Evolutionary conservation across 129 eudicot species (phyloP), one percentile per base, ranked within the genome.

Genomic region (Cynara cardunculus): DNA sequence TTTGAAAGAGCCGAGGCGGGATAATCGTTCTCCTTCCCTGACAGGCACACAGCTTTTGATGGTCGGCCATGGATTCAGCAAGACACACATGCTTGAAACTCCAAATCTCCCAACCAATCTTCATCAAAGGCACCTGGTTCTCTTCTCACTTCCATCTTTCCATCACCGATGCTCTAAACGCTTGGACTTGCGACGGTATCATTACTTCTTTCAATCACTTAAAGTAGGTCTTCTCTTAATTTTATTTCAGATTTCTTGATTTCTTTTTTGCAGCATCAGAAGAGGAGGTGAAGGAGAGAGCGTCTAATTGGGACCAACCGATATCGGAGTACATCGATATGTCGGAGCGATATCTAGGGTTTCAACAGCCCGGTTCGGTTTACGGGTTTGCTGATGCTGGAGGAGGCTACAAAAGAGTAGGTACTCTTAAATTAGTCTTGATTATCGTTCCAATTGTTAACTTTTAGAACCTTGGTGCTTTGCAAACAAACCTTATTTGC

Each of bases 111-210:
- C 68, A 28, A 16, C 84, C 91, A 82, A 59, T 94, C 11, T 94
- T 92, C 85, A 91, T 94, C 62, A 90, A 91, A 83, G 97, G 89
- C 75, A 91, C 96, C 13, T 94, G 97, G 97, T 81, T 75, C 79
- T 81, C 85, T 41, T 75, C 93, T 25, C 97, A 81, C 78, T 94
- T 94, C 82, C 56, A 86, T 49, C 91, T 94, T 87, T 79, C 74
- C 81, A 82, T 94, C 76, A 86, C 94, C 73, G 93, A 94, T 75
- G 98, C 90, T 35, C 89, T 70, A n/a, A 2, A 82, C 10, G 87
- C 98, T 19, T 94, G 98, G 98, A 88, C 93, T 66, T 89, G 97
- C 90, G 82, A 81, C 80, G 93, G 98, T 93, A 81, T 32, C n/a
- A 12, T 6, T 35, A 4, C 0, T 13, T 14, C 14, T 22, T 27